Percentiles rank a stretch among this genome's conserved stretches.
These are phyloP conservation scores for Massariosphaeria phaeospora DNA, from an alignment of 495 filamentous ascomycete genomes.

Conservation along the genomic window DNA sequence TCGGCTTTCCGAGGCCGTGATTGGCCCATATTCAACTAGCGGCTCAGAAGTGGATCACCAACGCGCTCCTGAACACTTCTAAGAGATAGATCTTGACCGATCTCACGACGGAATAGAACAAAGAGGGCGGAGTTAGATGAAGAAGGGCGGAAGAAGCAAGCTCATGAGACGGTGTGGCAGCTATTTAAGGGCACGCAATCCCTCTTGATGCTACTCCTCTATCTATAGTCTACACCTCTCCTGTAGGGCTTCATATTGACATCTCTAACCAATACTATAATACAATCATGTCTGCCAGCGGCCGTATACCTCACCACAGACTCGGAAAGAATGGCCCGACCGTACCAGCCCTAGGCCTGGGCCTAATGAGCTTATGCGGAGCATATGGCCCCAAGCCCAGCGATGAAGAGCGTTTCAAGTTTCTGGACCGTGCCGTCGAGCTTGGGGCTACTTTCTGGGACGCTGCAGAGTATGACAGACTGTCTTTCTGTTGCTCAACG, in stretches of 20 bases:
- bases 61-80: too few relatives aligned
- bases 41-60: too few relatives aligned
- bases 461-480: too few relatives aligned
- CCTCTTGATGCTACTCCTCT: not conserved
- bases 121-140: too few relatives aligned
- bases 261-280: not conserved
- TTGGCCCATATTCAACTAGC: too few relatives aligned
- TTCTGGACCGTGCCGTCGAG: conserved; percentile 49
- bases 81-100: too few relatives aligned
- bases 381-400: not conserved
- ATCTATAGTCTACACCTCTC: not conserved
- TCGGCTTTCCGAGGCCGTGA: too few relatives aligned
- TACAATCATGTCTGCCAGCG: conserved; percentile 2
- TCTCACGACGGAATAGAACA: too few relatives aligned
- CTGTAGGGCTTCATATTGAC: not conserved
- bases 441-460: conserved; percentile 51
- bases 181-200: conserved; percentile 60
- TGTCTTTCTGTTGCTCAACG: too few relatives aligned
- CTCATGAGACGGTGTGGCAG: not conserved
- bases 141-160: too few relatives aligned
- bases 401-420: conserved; percentile 46
- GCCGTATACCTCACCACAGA: conserved; percentile 17
- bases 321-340: conserved; percentile 7
- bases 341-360: conserved; percentile 22
- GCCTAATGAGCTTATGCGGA: conserved; percentile 17